Evolutionary conservation across 179 eudicot species (phyloP).

Genomic region (Corrigiola litoralis): DNA sequence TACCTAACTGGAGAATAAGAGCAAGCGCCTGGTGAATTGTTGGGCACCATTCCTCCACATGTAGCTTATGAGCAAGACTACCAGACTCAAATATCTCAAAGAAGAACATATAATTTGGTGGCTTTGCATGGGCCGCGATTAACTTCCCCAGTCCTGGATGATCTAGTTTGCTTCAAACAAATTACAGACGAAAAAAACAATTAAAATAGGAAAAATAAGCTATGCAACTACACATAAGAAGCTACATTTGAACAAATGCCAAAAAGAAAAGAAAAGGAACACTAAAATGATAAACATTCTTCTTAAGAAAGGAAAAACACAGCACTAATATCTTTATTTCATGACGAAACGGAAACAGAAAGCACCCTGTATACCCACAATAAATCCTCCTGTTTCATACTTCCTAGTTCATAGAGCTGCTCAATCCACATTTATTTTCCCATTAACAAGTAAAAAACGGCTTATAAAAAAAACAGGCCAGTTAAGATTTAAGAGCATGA

Average conservation of each 20-base stretch:
- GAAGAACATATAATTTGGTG: conserved; percentile 95
- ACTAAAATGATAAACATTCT: neutral
- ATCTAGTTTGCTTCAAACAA: conserved; percentile 72
- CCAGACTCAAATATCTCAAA: conserved; percentile 63
- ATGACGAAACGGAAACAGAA: too few species aligned
- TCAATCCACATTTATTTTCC: too few species aligned
- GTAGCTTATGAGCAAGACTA: conserved; percentile 74
- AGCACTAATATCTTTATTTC: too few species aligned
- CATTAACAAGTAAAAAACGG: too few species aligned
- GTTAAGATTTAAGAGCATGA: too few species aligned
- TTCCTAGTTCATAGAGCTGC: too few species aligned
- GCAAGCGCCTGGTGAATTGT: conserved; percentile 48
- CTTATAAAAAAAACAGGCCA: too few species aligned
- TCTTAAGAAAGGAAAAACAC: neutral
- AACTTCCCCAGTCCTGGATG: conserved; percentile 77
- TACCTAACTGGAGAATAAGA: conserved; percentile 60
- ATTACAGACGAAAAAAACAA: neutral
- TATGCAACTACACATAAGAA: neutral
- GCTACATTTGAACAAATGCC: neutral
- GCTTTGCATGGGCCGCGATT: conserved; percentile 87
- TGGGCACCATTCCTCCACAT: conserved; percentile 88
- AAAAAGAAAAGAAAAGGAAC: neutral
- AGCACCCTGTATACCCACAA: too few species aligned
- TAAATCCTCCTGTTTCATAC: too few species aligned
- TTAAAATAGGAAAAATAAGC: neutral